Conservation (phyloP, 2,329 filamentous ascomycete species). For the Ophiostoma perfectum region DNA sequence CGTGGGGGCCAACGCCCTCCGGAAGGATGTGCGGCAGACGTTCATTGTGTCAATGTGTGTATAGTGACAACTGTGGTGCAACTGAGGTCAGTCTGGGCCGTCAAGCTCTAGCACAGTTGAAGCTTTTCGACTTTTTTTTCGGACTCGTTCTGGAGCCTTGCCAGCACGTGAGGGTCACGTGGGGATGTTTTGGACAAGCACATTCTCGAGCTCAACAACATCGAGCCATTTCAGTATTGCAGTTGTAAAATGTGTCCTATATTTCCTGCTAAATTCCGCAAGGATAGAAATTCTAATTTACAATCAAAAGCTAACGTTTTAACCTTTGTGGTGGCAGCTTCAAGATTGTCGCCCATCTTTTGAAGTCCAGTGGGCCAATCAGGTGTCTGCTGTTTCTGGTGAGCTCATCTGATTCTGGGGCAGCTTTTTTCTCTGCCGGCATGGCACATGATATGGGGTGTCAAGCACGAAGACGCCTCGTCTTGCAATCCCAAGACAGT, state of each 20-base stretch:
- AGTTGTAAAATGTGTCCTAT: neutral
- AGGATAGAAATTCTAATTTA: neutral
- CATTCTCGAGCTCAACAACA: neutral
- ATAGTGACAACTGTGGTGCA: neutral
- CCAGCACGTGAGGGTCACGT: neutral
- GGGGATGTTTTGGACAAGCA: neutral
- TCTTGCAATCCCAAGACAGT: neutral
- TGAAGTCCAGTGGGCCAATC: constrained; percentile 26
- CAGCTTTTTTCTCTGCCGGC: neutral
- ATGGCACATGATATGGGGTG: too few relatives aligned
- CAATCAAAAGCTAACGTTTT: neutral
- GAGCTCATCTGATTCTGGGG: constrained; percentile 25
- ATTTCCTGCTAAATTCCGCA: neutral
- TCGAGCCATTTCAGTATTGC: neutral
- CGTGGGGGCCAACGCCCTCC: constrained; percentile 38
- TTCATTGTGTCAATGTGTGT: constrained; percentile 31
- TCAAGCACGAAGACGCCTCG: neutral
- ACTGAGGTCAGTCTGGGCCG: neutral
- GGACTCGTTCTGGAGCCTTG: neutral
- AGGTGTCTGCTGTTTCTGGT: constrained; percentile 24
- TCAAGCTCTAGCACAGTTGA: neutral
- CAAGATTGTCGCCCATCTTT: neutral
- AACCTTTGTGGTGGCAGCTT: neutral
- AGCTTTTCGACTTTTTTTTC: constrained; percentile 10
- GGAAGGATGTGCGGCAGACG: constrained; percentile 48